Evolutionary conservation across 2,329 filamentous ascomycete genomes (phyloP).

Genomic region (Aureobasidium leucospermi): DNA sequence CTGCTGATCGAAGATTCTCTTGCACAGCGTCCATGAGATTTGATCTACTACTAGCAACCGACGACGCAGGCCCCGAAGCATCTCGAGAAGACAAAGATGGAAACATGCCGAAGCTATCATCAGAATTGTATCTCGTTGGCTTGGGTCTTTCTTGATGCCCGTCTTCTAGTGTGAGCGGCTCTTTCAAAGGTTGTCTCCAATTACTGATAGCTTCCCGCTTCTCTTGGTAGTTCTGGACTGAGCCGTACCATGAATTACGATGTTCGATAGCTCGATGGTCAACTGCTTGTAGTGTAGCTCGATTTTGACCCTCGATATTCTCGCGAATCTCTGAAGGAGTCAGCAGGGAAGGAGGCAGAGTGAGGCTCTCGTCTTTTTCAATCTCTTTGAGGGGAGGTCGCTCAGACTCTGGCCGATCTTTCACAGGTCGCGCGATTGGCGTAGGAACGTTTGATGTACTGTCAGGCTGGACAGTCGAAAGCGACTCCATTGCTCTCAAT

Average conservation of each 20-base stretch:
- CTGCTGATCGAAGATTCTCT: slow-evolving; percentile 11
- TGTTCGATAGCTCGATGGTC: slow-evolving; percentile 9
- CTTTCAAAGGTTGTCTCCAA: slow-evolving; percentile 23
- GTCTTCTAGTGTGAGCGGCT: slow-evolving; percentile 22
- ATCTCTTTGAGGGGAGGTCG: slow-evolving; percentile 11
- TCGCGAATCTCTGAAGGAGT: slow-evolving; percentile 6
- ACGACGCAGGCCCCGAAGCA: slow-evolving; percentile 43
- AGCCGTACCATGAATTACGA: slow-evolving; percentile 13
- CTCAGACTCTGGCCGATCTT: slow-evolving; percentile 22
- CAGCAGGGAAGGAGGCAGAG: slow-evolving; percentile 22
- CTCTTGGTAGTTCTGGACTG: slow-evolving; percentile 3
- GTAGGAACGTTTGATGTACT: slow-evolving; percentile 48
- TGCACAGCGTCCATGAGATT: slow-evolving; percentile 16
- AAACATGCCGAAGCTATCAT: slow-evolving; percentile 58
- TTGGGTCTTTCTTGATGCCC: neutral
- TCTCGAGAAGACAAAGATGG: slow-evolving; percentile 53
- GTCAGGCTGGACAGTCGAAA: slow-evolving; percentile 25
- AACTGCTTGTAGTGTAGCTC: neutral
- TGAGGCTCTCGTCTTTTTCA: slow-evolving; percentile 20
- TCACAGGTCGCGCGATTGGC: slow-evolving; percentile 42
- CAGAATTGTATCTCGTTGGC: slow-evolving; percentile 42
- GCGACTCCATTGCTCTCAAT: slow-evolving; percentile 10
- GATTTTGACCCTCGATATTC: slow-evolving; percentile 7
- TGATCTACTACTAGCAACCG: slow-evolving; percentile 33
- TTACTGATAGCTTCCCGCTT: slow-evolving; percentile 11